These are phyloP conservation scores for Yarrowia phangngaensis DNA, from an alignment of 805 yeast genomes.

Conservation along the genomic window DNA sequence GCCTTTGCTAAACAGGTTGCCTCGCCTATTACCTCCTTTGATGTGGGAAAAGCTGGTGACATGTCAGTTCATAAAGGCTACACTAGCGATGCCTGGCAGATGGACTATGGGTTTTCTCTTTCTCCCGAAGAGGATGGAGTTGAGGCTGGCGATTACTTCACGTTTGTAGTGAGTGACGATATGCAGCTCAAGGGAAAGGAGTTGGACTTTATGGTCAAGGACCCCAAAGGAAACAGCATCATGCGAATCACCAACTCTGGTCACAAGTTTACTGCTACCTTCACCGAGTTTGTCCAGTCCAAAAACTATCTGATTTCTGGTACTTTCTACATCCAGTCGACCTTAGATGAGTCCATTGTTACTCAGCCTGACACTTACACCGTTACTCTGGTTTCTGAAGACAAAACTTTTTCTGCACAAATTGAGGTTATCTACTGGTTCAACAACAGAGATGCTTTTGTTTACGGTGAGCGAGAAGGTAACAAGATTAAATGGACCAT, in stretches of 20 bases:
- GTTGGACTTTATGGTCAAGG: conserved; percentile 17
- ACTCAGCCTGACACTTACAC: not conserved
- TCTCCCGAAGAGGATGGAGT: conserved; percentile 9
- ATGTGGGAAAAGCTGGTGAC: not conserved
- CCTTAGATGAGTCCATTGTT: not conserved
- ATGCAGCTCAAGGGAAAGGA: not conserved
- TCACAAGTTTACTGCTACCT: conserved; percentile 12
- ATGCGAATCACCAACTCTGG: conserved; percentile 24
- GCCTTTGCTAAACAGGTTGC: conserved; percentile 9
- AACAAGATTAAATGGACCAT: not conserved
- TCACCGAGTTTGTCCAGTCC: conserved; percentile 17
- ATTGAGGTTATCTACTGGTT: not conserved
- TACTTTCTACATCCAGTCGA: conserved; percentile 1
- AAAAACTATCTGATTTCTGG: conserved; percentile 17
- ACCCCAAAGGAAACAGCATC: conserved; percentile 3
- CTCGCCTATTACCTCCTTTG: conserved; percentile 8
- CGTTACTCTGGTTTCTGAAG: not conserved
- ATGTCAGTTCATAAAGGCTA: conserved; percentile 4
- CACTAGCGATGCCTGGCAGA: conserved; percentile 2
- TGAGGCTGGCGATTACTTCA: conserved; percentile 14
- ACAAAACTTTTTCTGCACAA: not conserved
- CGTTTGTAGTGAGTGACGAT: not conserved
- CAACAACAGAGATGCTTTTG: not conserved
- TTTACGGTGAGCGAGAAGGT: not conserved
- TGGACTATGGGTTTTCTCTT: conserved; percentile 9